phyloP scores from a whole-genome alignment of 805 yeast species.

The Teunomyces cretensis region DNA sequence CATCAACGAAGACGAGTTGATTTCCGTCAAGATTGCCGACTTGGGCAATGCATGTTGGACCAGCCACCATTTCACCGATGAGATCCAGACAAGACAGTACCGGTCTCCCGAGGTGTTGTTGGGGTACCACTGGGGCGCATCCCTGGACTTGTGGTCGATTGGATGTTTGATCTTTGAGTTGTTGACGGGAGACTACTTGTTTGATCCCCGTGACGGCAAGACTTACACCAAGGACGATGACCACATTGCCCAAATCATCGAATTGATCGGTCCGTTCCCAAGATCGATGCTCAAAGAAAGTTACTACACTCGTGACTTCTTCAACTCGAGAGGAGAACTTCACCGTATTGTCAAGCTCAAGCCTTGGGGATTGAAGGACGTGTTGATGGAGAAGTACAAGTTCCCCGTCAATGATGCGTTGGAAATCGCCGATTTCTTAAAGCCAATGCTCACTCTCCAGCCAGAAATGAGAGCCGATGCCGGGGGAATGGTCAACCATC shows the following conservation, averaged over 20 bases:
- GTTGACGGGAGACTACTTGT: slow-evolving; percentile 89
- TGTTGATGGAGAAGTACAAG: slow-evolving; percentile 82
- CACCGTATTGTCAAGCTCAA: slow-evolving; percentile 78
- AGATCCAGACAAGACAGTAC: slow-evolving; percentile 68
- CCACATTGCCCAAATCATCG: slow-evolving; percentile 93
- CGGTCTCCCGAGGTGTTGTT: slow-evolving; percentile 64
- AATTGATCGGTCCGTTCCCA: slow-evolving; percentile 72
- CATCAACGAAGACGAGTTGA: slow-evolving; percentile 17
- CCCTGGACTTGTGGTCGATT: slow-evolving; percentile 94
- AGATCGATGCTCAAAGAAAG: slow-evolving; percentile 56
- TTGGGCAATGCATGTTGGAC: slow-evolving; percentile 71
- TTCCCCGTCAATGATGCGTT: slow-evolving; percentile 66
- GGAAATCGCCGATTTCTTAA: slow-evolving; percentile 70
- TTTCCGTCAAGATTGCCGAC: slow-evolving; percentile 61
- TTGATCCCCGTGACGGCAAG: slow-evolving; percentile 82
- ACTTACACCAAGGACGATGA: slow-evolving; percentile 89
- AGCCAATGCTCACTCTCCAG: slow-evolving; percentile 78
- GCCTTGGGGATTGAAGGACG: slow-evolving; percentile 86
- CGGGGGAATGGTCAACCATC: slow-evolving; percentile 89
- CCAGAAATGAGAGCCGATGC: slow-evolving; percentile 91
- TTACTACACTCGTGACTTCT: slow-evolving; percentile 58
- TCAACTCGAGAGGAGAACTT: slow-evolving; percentile 68
- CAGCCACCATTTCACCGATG: slow-evolving; percentile 62
- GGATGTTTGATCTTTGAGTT: slow-evolving; percentile 91
- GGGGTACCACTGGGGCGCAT: slow-evolving; percentile 82